phyloP scores from a whole-genome alignment of 768 basidiomycete genomes.

The Phylloporus sp. region DNA sequence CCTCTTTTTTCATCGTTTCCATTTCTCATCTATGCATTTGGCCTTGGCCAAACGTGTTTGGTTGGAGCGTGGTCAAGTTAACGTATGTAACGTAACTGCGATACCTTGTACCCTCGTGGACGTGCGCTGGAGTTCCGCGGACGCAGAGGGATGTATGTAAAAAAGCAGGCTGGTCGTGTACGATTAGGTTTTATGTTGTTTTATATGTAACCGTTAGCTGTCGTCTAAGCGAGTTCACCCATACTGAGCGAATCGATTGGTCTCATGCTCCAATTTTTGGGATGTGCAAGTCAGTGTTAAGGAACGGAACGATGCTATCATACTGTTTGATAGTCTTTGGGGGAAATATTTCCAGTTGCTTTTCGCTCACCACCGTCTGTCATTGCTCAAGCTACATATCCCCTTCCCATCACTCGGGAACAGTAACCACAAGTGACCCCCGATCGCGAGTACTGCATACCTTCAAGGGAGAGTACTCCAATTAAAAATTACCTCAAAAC shows the following conservation, averaged over 20 bases:
- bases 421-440: no score
- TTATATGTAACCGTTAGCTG: slow-evolving; percentile 13
- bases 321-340: not conserved
- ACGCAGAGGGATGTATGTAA: slow-evolving; percentile 5
- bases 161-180: slow-evolving; percentile 7
- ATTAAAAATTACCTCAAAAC: no score
- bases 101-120: slow-evolving; percentile 17
- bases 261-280: no score
- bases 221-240: no score
- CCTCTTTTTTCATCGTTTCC: not conserved
- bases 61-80: not conserved
- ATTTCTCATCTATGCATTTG: slow-evolving; percentile 5
- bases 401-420: no score
- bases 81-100: slow-evolving; percentile 21
- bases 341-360: not conserved
- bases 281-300: no score
- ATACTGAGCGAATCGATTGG: no score
- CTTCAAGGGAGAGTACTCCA: no score
- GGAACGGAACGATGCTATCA: no score
- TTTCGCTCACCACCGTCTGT: no score
- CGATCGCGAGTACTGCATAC: no score
- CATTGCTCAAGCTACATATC: no score
- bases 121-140: not conserved
- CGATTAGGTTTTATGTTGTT: slow-evolving; percentile 8
- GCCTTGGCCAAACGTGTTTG: slow-evolving; percentile 1